Evolutionary conservation across 2,329 filamentous ascomycete genomes (phyloP), one percentile per base, ranked within the genome.

Genomic region (Neonectria sp.): DNA sequence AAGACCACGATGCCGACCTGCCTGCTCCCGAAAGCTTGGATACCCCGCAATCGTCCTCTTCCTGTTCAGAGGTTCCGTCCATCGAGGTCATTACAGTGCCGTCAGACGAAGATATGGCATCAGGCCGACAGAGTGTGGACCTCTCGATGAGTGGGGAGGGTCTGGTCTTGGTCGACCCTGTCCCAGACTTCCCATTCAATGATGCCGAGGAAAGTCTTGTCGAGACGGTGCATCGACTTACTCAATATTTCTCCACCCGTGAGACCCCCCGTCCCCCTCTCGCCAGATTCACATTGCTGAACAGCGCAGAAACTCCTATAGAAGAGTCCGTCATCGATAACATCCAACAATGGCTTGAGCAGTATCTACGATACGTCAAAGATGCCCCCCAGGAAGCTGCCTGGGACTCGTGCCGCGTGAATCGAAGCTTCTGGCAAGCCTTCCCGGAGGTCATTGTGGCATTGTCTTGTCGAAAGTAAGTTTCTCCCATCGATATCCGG

Each of bases 321-420:
- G 85, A 86, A 35, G 82, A 84, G 21, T 79, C 82, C 13, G 80
- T 86, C 27, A 75, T 89, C 24, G 73, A 78, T 21, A 79, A 79
- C 56, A 65, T 91, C 15, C 79, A 82, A 21, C 77, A 78, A 6
- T 91, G 88, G 88, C 81, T 90, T 27, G 80, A 83, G 8, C 78
- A 76, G 17, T 89, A 85, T 74, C 70, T 90, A 25, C 69, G 68
- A 25, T 86, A 82, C 70, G 81, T 82, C 40, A 75, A 73, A 37
- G 71, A 73, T 24, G 79, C 79, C 21, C 73, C 81, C 4, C 73
- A 78, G 27, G 75, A 79, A 12, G 72, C 74, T 3, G 80, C 84
- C 6, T 75, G 83, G n/a, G 79, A 84, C 29, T 83, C 84, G 2
- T 86, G 83, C 62, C 77, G 76, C 17, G 79, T 80, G 35, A 79